Percentiles rank a stretch among this genome's conserved stretches.
Evolutionary conservation across 345 rosid genomes (phyloP).

Genomic region (Salix suchowensis): DNA sequence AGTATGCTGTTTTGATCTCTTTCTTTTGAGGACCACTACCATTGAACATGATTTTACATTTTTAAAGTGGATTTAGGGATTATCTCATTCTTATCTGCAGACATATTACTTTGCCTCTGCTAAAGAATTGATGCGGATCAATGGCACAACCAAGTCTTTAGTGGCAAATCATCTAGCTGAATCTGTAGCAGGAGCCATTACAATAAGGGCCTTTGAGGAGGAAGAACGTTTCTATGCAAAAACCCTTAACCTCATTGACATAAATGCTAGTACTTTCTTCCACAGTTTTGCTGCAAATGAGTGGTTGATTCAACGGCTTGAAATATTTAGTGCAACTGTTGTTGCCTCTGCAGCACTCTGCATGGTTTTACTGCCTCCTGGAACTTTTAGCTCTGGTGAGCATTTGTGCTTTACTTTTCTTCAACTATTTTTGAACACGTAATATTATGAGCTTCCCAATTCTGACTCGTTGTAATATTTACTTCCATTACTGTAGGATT

Average conservation of each 20-base stretch:
- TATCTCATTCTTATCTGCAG: slow-evolving; percentile 29
- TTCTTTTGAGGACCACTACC: background rate
- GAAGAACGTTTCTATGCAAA: slow-evolving; percentile 77
- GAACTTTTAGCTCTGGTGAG: slow-evolving; percentile 82
- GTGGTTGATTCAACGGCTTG: slow-evolving; percentile 88
- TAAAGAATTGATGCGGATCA: slow-evolving; percentile 84
- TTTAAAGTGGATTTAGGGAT: background rate
- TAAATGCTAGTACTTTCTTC: slow-evolving; percentile 88
- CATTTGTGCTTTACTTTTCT: background rate
- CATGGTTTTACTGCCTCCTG: slow-evolving; percentile 91
- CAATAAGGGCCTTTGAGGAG: slow-evolving; percentile 85
- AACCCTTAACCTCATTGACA: slow-evolving; percentile 66
- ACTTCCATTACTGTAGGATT: slow-evolving; percentile 55
- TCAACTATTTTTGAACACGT: background rate
- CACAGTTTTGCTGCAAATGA: slow-evolving; percentile 84
- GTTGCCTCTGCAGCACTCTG: slow-evolving; percentile 84
- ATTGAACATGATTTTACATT: too few relatives aligned
- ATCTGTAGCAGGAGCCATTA: slow-evolving; percentile 81
- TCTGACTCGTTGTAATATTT: background rate
- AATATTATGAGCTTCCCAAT: background rate
- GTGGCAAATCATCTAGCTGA: slow-evolving; percentile 95
- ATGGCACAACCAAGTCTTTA: slow-evolving; percentile 85
- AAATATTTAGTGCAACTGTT: slow-evolving; percentile 65
- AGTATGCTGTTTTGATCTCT: background rate
- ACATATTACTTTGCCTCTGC: slow-evolving; percentile 75